A percentile compares a stretch with the other conserved stretches of the same genome.
phyloP scores from a whole-genome alignment of 2,329 filamentous ascomycete genomes.

The Ilyonectria mors-panacis region DNA sequence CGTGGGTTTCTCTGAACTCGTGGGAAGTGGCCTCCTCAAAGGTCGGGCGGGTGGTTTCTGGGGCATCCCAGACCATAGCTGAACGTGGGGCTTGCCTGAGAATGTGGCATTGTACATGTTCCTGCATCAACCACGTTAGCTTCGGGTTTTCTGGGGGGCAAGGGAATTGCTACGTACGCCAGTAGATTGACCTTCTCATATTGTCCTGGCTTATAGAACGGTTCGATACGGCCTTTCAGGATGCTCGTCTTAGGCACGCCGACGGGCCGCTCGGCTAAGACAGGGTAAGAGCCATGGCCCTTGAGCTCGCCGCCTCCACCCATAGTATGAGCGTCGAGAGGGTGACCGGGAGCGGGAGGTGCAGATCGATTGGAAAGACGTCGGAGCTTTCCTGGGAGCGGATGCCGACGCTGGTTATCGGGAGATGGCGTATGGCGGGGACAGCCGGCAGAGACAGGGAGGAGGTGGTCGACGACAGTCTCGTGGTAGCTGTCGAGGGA shows the following conservation, averaged over 20 bases:
- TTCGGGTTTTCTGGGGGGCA: not conserved
- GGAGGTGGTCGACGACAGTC: slow-evolving; percentile 43
- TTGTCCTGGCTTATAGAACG: slow-evolving; percentile 85
- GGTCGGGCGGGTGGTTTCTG: slow-evolving; percentile 82
- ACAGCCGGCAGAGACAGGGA: slow-evolving; percentile 43
- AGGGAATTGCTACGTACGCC: slow-evolving; percentile 65
- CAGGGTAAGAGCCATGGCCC: slow-evolving; percentile 64
- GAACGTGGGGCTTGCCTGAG: slow-evolving; percentile 82
- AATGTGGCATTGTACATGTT: slow-evolving; percentile 58
- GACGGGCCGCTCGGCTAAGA: slow-evolving; percentile 67
- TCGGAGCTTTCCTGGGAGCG: slow-evolving; percentile 46
- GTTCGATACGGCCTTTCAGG: slow-evolving; percentile 85
- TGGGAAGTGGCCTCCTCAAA: slow-evolving; percentile 88
- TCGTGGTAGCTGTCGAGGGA: slow-evolving; percentile 41
- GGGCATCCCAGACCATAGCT: slow-evolving; percentile 91
- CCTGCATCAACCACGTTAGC: slow-evolving; percentile 43
- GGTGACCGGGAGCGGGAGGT: slow-evolving; percentile 52
- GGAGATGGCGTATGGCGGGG: slow-evolving; percentile 44
- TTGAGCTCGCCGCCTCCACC: slow-evolving; percentile 64
- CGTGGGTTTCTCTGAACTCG: slow-evolving; percentile 79
- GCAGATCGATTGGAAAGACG: slow-evolving; percentile 56
- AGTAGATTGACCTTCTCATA: slow-evolving; percentile 83
- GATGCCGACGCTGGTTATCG: slow-evolving; percentile 36
- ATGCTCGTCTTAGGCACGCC: slow-evolving; percentile 89
- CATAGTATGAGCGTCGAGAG: slow-evolving; percentile 59